Percentiles rank a stretch among this genome's conserved stretches.
phyloP scores from a whole-genome alignment of 768 basidiomycete genomes.

The Chalciporus pseudorubinellus region DNA sequence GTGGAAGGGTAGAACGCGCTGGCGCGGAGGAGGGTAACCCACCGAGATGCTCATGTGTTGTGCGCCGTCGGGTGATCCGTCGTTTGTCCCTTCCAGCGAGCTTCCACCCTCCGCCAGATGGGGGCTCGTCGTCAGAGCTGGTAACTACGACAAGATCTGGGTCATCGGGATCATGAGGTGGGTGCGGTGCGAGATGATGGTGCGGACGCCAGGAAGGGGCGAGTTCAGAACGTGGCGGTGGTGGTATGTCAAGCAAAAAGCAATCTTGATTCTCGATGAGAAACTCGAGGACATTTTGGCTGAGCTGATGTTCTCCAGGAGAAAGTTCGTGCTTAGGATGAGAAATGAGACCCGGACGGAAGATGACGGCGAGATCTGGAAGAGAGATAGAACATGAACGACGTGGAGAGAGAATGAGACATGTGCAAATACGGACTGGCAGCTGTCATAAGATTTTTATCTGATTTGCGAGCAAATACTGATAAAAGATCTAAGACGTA shows the following conservation, averaged over 20 bases:
- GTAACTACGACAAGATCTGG: slow-evolving; percentile 45
- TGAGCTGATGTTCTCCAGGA: slow-evolving; percentile 81
- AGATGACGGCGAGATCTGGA: slow-evolving; percentile 92
- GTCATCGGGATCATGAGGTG: slow-evolving; percentile 36
- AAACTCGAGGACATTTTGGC: slow-evolving; percentile 90
- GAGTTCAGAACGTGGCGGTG: slow-evolving; percentile 48
- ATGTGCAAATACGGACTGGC: slow-evolving; percentile 58
- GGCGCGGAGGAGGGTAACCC: slow-evolving; percentile 34
- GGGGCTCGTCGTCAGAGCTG: slow-evolving; percentile 49
- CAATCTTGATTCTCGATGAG: slow-evolving; percentile 94
- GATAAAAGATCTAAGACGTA: slow-evolving; percentile 95
- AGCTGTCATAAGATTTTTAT: slow-evolving; percentile 95
- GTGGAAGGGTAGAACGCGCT: slow-evolving; percentile 28
- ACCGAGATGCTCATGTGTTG: slow-evolving; percentile 47
- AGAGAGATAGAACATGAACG: neutral
- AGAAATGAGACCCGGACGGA: slow-evolving; percentile 91
- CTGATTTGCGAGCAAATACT: slow-evolving; percentile 88
- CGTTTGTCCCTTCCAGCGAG: slow-evolving; percentile 41
- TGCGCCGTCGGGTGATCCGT: slow-evolving; percentile 53
- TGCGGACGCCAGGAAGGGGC: slow-evolving; percentile 30
- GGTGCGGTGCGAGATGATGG: slow-evolving; percentile 4
- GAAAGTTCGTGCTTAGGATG: slow-evolving; percentile 85
- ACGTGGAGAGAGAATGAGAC: neutral
- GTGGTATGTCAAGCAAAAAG: slow-evolving; percentile 87
- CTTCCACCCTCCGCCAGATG: slow-evolving; percentile 53